Evolutionary conservation across 164 flowering plant genomes (phyloP).

Genomic region (Taxillus chinensis): DNA sequence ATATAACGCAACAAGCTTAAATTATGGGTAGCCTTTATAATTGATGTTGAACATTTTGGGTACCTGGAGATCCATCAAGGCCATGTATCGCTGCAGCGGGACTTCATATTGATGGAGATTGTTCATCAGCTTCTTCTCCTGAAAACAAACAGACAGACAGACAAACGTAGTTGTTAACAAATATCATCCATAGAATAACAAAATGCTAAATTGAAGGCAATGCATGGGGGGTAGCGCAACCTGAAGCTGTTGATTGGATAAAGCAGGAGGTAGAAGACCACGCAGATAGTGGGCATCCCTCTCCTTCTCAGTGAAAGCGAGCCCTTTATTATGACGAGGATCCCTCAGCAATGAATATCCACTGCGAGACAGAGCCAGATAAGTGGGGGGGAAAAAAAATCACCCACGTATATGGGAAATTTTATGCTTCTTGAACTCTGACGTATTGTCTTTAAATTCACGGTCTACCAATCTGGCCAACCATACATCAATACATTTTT

Average conservation of each 20-base stretch:
- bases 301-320: conserved; percentile 64
- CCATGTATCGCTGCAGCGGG: conserved; percentile 69
- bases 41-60: too few species aligned
- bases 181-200: not conserved
- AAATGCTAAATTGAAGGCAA: not conserved
- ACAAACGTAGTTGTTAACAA: not conserved
- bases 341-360: conserved; percentile 67
- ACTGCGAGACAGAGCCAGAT: conserved; percentile 22
- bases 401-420: too few species aligned
- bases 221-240: conserved; percentile 11
- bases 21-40: too few species aligned
- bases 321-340: conserved; percentile 80
- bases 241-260: conserved; percentile 56
- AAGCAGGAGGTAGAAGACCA: conserved; percentile 72
- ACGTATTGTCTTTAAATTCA: too few species aligned
- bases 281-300: conserved; percentile 77
- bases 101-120: conserved; percentile 58
- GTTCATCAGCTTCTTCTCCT: conserved; percentile 76
- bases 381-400: not conserved
- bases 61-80: conserved; percentile 85
- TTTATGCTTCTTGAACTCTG: too few species aligned
- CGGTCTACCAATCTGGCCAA: too few species aligned
- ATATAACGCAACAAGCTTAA: too few species aligned
- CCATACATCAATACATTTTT: too few species aligned
- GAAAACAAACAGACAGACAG: conserved; percentile 6